A percentile compares a stretch with the other conserved stretches of the same genome.
Conservation (phyloP, 2,329 filamentous ascomycete species). For the Colletotrichum sp. region DNA sequence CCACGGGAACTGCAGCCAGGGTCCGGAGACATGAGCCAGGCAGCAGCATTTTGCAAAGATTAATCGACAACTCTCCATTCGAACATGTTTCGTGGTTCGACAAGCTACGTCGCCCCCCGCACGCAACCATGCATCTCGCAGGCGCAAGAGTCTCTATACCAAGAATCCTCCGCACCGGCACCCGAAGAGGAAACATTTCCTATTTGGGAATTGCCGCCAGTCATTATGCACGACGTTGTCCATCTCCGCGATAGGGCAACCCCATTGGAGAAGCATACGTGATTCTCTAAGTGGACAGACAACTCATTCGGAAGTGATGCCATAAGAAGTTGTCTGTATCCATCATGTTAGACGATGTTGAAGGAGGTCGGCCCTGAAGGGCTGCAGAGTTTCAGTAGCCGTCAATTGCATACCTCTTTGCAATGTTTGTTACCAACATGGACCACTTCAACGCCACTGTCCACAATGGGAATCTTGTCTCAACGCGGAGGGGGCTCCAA, state of each 20-base stretch:
- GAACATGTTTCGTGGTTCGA: not conserved
- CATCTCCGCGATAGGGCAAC: not conserved
- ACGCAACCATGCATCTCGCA: not conserved
- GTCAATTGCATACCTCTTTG: not conserved
- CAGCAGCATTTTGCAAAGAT: not conserved
- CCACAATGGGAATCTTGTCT: conserved; percentile 39
- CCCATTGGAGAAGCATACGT: not conserved
- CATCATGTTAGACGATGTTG: not conserved
- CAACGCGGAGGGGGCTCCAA: conserved; percentile 42
- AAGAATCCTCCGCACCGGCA: not conserved
- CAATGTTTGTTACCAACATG: conserved; percentile 27
- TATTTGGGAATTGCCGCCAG: not conserved
- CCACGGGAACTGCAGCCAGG: not conserved
- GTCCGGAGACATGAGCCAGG: not conserved
- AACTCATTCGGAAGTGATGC: not conserved
- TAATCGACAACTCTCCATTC: not conserved
- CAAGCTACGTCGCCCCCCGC: not conserved
- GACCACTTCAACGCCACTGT: conserved; percentile 44
- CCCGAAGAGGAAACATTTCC: not conserved
- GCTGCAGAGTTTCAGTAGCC: not conserved
- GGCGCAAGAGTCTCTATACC: not conserved
- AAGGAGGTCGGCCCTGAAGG: not conserved
- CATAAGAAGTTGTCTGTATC: not conserved
- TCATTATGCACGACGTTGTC: not conserved
- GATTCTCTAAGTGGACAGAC: not conserved